Evolutionary conservation across 2,329 filamentous ascomycete species (phyloP), one percentile per base, ranked within the genome.

Genomic region (Verruconis gallopava): DNA sequence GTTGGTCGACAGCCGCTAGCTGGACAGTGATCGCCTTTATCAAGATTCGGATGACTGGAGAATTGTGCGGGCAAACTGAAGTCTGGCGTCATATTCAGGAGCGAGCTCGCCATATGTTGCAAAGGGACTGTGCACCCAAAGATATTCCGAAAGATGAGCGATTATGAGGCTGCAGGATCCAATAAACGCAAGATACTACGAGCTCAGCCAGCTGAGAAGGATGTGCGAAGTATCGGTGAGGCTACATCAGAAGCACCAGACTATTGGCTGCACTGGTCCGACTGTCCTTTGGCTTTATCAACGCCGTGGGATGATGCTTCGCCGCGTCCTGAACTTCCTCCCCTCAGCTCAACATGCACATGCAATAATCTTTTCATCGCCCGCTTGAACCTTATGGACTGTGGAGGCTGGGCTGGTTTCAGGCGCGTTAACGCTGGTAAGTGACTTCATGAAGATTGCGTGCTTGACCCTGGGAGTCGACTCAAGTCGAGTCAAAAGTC

Each of bases 391-490:
- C 18, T 5, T 4, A 40, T 40, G 38, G 38, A 30, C 11, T 40
- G 38, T 17, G 38, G 32, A 30, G 38, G 17, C 22, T 40, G 38
- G 38, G 33, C 21, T 19, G 38, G 38, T 6, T 40, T 40, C 25
- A 14, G 17, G 21, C 22, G 38, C 1, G 15, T 21, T 17, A 28
- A 33, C 11, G 25, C 22, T n/a, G 25, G 38, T 40, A 19, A 40
- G 38, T 33, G 18, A 18, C 12, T 12, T 18, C 15, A 3, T 4
- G 25, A 11, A 12, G 14, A 40, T 40, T n/a, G 25, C 25, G 25
- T 30, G 25, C 25, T 30, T 30, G 6, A 9, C 9, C 25, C n/a
- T n/a, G 25, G 9, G 25, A 9, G 25, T 30, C 25, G n/a, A 9
- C 9, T 30, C 25, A 30, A 9, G 6, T 30, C 14, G 9, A 21